A percentile compares a stretch with the other conserved stretches of the same genome.
These are phyloP conservation scores for Trametes meyenii DNA, from an alignment of 768 basidiomycete species.

Conservation along the genomic window DNA sequence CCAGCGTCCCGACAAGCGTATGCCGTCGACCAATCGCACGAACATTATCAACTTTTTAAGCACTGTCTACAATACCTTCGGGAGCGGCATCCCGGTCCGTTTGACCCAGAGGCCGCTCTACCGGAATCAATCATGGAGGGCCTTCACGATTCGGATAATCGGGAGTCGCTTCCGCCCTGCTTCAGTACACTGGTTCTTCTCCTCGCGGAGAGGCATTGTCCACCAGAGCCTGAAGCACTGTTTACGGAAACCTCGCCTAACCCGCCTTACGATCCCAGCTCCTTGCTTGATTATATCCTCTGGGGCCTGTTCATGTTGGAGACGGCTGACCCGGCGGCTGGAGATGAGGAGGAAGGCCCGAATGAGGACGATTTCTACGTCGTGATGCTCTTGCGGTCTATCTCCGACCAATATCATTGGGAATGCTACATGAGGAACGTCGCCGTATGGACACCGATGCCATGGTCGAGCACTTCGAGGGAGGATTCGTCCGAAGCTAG, in stretches of 20 bases:
- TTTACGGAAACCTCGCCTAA: background rate
- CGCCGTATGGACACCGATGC: constrained; percentile 9
- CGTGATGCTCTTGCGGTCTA: constrained; percentile 3
- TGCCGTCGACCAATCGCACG: no score
- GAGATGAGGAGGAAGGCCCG: background rate
- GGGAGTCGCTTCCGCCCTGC: background rate
- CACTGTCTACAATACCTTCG: background rate
- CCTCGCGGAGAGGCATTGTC: background rate
- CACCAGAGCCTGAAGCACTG: background rate
- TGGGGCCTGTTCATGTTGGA: background rate
- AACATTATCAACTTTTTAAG: background rate
- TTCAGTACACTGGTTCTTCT: background rate
- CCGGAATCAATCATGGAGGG: no score
- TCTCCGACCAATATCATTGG: background rate
- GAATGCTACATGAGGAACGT: background rate
- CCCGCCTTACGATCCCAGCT: background rate
- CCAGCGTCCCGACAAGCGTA: no score
- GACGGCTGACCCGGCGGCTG: background rate
- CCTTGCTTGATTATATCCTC: background rate
- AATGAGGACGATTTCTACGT: background rate
- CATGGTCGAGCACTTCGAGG: constrained; percentile 1
- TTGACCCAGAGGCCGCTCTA: background rate
- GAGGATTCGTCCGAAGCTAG: background rate
- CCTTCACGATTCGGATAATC: background rate
- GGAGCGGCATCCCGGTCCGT: background rate